Evolutionary conservation across 768 basidiomycete species (phyloP).

Genomic region (Trametopsis cervina): DNA sequence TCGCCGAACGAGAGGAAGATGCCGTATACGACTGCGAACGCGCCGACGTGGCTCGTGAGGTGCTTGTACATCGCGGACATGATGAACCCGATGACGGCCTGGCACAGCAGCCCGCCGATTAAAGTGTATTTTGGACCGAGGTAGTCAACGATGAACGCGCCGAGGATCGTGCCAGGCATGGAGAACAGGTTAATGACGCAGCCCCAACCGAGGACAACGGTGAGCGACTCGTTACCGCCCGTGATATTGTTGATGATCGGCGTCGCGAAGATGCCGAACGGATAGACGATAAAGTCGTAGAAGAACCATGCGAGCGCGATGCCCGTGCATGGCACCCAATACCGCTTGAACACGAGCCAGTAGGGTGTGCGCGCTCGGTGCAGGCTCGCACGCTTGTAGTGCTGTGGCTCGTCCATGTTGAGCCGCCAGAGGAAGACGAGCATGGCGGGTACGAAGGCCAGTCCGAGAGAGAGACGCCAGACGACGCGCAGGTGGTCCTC

Average conservation of each 20-base stretch:
- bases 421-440: slow-evolving; percentile 85
- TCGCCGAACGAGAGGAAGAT: slow-evolving; percentile 89
- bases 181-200: slow-evolving; percentile 41
- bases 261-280: slow-evolving; percentile 81
- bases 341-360: slow-evolving; percentile 66
- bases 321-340: slow-evolving; percentile 68
- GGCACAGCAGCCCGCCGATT: slow-evolving; percentile 45
- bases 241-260: slow-evolving; percentile 64
- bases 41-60: slow-evolving; percentile 30
- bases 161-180: slow-evolving; percentile 63
- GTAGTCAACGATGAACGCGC: slow-evolving; percentile 71
- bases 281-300: slow-evolving; percentile 72
- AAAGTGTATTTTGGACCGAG: slow-evolving; percentile 63
- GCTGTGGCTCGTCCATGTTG: slow-evolving; percentile 72
- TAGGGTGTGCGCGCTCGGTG: slow-evolving; percentile 70
- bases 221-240: slow-evolving; percentile 41
- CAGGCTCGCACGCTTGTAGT: slow-evolving; percentile 76
- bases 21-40: slow-evolving; percentile 81
- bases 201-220: slow-evolving; percentile 40
- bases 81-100: slow-evolving; percentile 78
- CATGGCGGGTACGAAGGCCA: slow-evolving; percentile 75
- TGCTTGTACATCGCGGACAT: slow-evolving; percentile 77
- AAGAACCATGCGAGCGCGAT: slow-evolving; percentile 81
- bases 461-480: slow-evolving; percentile 82
- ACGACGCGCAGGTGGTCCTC: slow-evolving; percentile 74